Percentiles rank a stretch among this genome's conserved stretches.
Conservation (phyloP, 192 early-diverging fungal genomes). For the Glomus cerebriforme region DNA sequence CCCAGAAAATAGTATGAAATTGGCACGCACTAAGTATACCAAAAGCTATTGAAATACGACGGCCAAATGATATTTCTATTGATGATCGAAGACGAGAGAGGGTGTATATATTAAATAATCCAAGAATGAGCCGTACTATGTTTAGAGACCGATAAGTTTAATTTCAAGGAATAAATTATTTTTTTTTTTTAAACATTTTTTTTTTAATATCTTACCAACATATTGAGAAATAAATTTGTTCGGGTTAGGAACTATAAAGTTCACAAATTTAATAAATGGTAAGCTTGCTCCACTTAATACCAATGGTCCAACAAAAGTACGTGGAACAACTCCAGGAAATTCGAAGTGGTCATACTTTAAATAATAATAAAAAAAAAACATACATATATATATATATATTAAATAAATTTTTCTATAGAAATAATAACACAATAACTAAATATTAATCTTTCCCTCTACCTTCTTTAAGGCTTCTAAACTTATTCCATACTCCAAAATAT, state of each 20-base stretch:
- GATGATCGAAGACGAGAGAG: conserved; percentile 57
- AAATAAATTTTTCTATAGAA: not conserved
- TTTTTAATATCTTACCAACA: conserved; percentile 38
- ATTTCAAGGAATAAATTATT: not conserved
- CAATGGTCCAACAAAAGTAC: conserved; percentile 88
- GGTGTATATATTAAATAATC: conserved; percentile 48
- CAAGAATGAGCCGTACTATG: conserved; percentile 51
- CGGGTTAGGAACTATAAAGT: conserved; percentile 27
- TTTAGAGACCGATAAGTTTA: not conserved
- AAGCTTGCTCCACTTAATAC: conserved; percentile 52
- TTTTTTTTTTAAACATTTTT: not conserved
- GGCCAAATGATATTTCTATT: conserved; percentile 61
- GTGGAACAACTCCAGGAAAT: conserved; percentile 95
- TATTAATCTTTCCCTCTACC: conserved; percentile 22
- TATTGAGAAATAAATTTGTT: conserved; percentile 42
- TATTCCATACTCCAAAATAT: conserved; percentile 69
- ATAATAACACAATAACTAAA: not conserved
- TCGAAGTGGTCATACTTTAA: conserved; percentile 80
- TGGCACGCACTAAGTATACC: conserved; percentile 62
- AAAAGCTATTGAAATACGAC: conserved; percentile 50
- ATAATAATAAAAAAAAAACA: not conserved
- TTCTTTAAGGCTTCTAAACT: conserved; percentile 32
- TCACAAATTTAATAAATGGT: conserved; percentile 46
- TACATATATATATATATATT: conserved; percentile 3
- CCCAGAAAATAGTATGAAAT: conserved; percentile 92